Evolutionary conservation across 2,329 filamentous ascomycete genomes (phyloP), one percentile per base, ranked within the genome.

Genomic region (Cladosporium sphaerospermum): DNA sequence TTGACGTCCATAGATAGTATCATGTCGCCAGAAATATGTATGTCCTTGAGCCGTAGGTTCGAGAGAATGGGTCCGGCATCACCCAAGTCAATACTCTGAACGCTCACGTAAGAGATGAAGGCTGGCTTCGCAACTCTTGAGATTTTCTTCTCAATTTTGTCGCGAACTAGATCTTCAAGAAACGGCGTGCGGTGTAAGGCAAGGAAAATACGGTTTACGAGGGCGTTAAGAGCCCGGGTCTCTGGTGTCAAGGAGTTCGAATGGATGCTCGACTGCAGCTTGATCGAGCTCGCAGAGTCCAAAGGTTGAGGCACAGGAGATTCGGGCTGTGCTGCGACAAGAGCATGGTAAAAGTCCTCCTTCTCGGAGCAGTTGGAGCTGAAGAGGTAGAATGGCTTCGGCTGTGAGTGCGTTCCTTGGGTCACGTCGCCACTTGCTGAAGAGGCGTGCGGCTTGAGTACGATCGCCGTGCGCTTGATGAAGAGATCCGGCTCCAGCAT

Each of bases 341-440:
- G 76, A 10, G 92, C 88, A 70, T 96, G 92, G 69, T 99, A 99
- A 71, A 99, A 97, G 67, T 99, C 93, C 70, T 99, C 93, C 69
- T 99, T 99, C 44, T 93, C 89, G 0, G 91, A 96, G 67, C 89
- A 89, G 64, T 95, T 96, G 60, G 97, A 90, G 0, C 89, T 95
- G 70, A 97, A 99, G 4, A 99, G 76, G 65, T 85, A 97, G 72
- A 96, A 97, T 0, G 93, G 90, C 61, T 88, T 91, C 6, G 88
- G 54, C 37, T 53, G 59, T 3, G 49, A 16, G 9, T 37, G 13
- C 16, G 18, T 23, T 8, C 37, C 45, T 19, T 42, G 23, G 19
- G 33, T 13, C 3, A n/a, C 32, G 36, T 54, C 39, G 16, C 40
- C 43, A 10, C 42, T 40, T 32, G 37, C 36, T 14, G 16, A 16